phyloP scores from a whole-genome alignment of 441 rosid genomes.

The Isatis lusitanica region DNA sequence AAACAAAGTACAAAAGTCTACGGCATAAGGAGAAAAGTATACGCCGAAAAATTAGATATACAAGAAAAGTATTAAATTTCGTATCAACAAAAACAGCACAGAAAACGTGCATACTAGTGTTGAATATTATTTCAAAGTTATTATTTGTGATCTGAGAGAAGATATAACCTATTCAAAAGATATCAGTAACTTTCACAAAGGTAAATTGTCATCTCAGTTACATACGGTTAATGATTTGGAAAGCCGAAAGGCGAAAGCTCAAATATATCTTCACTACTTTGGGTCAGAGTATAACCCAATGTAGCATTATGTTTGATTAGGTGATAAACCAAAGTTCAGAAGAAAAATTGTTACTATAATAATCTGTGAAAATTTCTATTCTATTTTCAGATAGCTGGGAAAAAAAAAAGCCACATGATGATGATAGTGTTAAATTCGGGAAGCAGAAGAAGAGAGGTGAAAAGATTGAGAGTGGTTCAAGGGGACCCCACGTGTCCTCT shows the following conservation, averaged over 20 bases:
- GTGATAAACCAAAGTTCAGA: neutral
- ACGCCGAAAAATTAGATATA: conserved; percentile 16
- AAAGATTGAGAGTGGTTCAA: conserved; percentile 26
- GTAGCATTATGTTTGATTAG: neutral
- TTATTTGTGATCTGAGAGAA: neutral
- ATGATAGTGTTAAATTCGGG: neutral
- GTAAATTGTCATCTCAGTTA: neutral
- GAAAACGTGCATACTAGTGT: conserved; percentile 29
- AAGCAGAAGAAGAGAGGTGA: conserved; percentile 19
- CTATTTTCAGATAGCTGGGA: too few relatives aligned
- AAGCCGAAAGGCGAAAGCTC: neutral
- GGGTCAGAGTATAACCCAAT: neutral
- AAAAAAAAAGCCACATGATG: neutral
- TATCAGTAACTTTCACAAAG: neutral
- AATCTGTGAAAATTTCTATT: neutral
- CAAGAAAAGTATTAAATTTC: neutral
- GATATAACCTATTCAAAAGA: neutral
- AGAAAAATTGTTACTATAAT: neutral
- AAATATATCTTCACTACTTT: neutral
- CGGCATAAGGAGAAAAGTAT: conserved; percentile 27
- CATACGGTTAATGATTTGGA: neutral
- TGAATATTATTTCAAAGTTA: neutral
- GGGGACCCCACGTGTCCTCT: conserved; percentile 37
- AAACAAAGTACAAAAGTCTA: conserved; percentile 20
- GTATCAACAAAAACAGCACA: conserved; percentile 16